These are phyloP conservation scores for Nannochloropsis oceanica DNA, from an alignment of 108 stramenopile species.

Conservation along the genomic window DNA sequence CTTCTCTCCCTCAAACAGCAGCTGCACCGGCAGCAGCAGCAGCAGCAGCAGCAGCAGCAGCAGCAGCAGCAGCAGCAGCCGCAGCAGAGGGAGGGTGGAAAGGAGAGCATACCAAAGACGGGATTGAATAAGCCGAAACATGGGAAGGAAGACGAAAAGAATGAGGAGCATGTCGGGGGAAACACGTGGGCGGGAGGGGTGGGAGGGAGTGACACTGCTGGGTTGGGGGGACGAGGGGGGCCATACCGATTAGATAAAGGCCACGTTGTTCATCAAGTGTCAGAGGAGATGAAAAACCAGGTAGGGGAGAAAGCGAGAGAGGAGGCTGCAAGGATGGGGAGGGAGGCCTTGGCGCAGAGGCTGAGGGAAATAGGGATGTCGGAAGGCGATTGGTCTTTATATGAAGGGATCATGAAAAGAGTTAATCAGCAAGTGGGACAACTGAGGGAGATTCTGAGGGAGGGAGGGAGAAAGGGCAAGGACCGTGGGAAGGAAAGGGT, in stretches of 20 bases:
- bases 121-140: conserved; percentile 17
- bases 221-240: conserved; percentile 74
- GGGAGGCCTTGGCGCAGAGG: conserved; percentile 49
- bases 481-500: conserved; percentile 45
- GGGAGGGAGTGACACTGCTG: conserved; percentile 77
- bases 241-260: conserved; percentile 71
- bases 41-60: neutral
- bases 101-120: neutral
- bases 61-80: neutral
- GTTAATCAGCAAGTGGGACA: conserved; percentile 47
- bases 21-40: neutral
- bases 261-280: conserved; percentile 65
- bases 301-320: conserved; percentile 54
- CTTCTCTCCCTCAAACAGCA: neutral
- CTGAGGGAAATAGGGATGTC: conserved; percentile 62
- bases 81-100: neutral
- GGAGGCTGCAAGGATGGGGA: conserved; percentile 46
- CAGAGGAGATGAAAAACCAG: conserved; percentile 40
- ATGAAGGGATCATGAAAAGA: conserved; percentile 40
- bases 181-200: conserved; percentile 76
- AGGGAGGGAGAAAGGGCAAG: conserved; percentile 24
- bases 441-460: conserved; percentile 42
- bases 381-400: conserved; percentile 52
- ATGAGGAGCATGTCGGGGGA: conserved; percentile 46
- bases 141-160: conserved; percentile 22